Conservation (phyloP, 768 basidiomycete genomes). For the Pleurotus salmoneostramineus region DNA sequence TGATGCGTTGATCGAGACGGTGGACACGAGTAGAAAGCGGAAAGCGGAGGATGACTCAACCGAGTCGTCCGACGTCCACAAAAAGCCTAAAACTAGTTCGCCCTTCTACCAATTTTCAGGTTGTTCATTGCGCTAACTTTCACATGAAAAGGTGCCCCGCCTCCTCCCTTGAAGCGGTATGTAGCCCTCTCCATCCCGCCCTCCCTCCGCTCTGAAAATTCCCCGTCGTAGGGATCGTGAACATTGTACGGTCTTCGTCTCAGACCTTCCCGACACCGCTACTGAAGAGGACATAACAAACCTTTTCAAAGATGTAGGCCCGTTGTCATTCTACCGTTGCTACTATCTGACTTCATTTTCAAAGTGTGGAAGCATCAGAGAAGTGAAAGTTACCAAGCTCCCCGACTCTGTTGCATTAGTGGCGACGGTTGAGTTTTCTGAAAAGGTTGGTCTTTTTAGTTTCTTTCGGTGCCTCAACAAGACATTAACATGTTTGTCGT, state of each 20-base stretch:
- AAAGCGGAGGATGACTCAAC: conserved; percentile 51
- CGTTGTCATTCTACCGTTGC: background rate
- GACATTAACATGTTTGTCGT: conserved; percentile 6
- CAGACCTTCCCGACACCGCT: conserved; percentile 54
- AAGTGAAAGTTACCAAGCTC: conserved; percentile 72
- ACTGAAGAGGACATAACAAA: conserved; percentile 62
- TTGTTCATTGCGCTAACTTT: conserved; percentile 7
- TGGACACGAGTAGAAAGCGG: conserved; percentile 51
- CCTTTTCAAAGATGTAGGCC: conserved; percentile 81
- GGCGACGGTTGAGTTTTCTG: conserved; percentile 86
- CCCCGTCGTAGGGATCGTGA: conserved; percentile 76
- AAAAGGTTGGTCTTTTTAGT: conserved; percentile 38
- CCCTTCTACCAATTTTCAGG: background rate
- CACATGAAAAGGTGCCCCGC: conserved; percentile 17
- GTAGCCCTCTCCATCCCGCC: conserved; percentile 7
- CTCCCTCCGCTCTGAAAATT: background rate
- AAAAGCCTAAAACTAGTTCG: conserved; percentile 50
- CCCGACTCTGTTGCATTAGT: conserved; percentile 45
- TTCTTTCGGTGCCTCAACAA: background rate
- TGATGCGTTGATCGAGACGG: conserved; percentile 14
- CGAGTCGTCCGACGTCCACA: conserved; percentile 32
- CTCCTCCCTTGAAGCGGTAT: conserved; percentile 58
- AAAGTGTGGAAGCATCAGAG: conserved; percentile 86
- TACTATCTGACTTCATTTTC: too few species aligned
- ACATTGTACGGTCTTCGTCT: conserved; percentile 87